Evolutionary conservation across 2,329 filamentous ascomycete genomes (phyloP).

Genomic region (Rhexocercosporidium sp.): DNA sequence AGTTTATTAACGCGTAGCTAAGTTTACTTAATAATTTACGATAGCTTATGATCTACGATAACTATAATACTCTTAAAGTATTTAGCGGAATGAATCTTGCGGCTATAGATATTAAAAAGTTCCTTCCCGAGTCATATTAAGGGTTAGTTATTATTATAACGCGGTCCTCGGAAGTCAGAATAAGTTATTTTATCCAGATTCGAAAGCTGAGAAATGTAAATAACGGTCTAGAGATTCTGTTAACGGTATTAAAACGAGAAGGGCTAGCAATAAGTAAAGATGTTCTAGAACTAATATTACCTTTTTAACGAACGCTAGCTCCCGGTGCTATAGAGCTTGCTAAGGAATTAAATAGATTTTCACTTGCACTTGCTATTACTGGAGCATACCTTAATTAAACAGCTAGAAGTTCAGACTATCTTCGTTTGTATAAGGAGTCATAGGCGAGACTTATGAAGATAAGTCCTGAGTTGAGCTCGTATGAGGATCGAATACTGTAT

Average conservation of each 20-base stretch:
- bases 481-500: slow-evolving; percentile 19
- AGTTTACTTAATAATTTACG: slow-evolving; percentile 11
- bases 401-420: slow-evolving; percentile 12
- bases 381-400: slow-evolving; percentile 19
- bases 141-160: slow-evolving; percentile 23
- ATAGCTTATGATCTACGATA: no score
- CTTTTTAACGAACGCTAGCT: slow-evolving; percentile 13
- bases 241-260: slow-evolving; percentile 8
- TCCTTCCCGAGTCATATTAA: no score
- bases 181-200: slow-evolving; percentile 13
- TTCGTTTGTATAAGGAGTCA: slow-evolving; percentile 19
- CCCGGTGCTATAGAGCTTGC: slow-evolving; percentile 13
- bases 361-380: slow-evolving; percentile 17
- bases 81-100: background rate
- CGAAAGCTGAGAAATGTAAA: slow-evolving; percentile 10
- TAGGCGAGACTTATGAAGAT: slow-evolving; percentile 11
- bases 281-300: slow-evolving; percentile 4
- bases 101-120: slow-evolving; percentile 15
- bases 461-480: slow-evolving; percentile 16
- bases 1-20: slow-evolving; percentile 11
- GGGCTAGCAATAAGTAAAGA: slow-evolving; percentile 13
- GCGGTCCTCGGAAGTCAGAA: slow-evolving; percentile 14
- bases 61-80: slow-evolving; percentile 14
- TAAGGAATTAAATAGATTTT: slow-evolving; percentile 15
- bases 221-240: slow-evolving; percentile 21